Base-by-base conservation (phyloP, 2,329 filamentous ascomycete genomes). In the Arthrobotrys megalospora region DNA sequence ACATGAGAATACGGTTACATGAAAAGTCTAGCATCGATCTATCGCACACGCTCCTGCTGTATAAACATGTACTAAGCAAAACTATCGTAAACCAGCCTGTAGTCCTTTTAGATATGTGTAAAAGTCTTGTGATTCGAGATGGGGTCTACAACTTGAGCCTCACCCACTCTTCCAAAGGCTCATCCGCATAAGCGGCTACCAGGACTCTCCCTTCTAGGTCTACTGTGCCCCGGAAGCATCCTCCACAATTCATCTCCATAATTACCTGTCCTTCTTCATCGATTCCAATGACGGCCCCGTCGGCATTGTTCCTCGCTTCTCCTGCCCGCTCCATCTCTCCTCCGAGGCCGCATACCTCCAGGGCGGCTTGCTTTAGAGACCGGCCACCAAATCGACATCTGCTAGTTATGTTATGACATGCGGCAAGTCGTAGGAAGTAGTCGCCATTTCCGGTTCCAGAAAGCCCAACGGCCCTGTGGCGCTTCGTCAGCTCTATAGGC, bases 371-470 rank as follows among this genome's bases (percentile, higher is more conserved):
- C 1, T 88, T 84, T 0, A 92, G 86, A 0, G 90, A 83, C 14
- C 85, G 79, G 0, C 80, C 85, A 68, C 83, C 86, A 84, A 92
- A 96, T 11, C 91, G 88, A 16, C 91, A 90, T 80, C 94, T 91
- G 0, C 93, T 90, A 1, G 89, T 91, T 0, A 91, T 90, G 0
- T 92, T 94, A 36, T 92, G 89, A 0, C 88, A 89, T 0, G 93
- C 93, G 12, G 87, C 88, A 1, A 90, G 86, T 3, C 93, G 90
- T 14, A 97, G 87, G 83, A 97, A 97, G 0, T 92, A 93, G 84
- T 97, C 94, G 0, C 94, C 94, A 81, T 97, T 97, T 0, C 94
- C 94, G 0, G 93, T 95, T 0, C 93, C 92, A 0, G 92, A 95
- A 8, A 93, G 85, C 0, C 88, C 92, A 82, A 89, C 83, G 2